phyloP scores from a whole-genome alignment of 1,284 basidiomycete species.

The Tranzscheliella williamsii region DNA sequence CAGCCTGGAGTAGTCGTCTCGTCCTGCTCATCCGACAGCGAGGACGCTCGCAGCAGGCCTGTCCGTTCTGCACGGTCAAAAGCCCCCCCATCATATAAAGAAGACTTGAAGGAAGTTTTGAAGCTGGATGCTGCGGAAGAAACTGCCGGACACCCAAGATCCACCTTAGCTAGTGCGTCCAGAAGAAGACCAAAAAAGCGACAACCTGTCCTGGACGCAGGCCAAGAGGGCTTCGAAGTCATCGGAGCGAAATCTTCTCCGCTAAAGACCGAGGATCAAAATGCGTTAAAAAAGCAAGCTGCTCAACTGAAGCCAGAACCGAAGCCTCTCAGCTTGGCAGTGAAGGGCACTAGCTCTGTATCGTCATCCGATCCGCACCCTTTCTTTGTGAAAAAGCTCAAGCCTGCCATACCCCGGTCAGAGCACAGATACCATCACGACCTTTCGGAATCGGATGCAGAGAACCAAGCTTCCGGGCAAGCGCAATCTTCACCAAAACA shows the following conservation, averaged over 20 bases:
- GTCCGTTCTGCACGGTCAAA: slow-evolving; percentile 13
- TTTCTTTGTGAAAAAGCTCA: slow-evolving; percentile 20
- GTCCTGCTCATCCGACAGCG: neutral
- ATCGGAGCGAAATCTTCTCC: slow-evolving; percentile 6
- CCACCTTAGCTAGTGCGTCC: no score
- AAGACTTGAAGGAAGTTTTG: slow-evolving; percentile 39
- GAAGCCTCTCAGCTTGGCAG: slow-evolving; percentile 23
- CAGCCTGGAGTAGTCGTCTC: neutral
- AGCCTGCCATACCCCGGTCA: no score
- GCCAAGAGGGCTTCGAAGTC: slow-evolving; percentile 11
- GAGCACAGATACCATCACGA: no score
- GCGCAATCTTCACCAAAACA: no score
- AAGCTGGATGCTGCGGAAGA: slow-evolving; percentile 25
- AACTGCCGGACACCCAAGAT: no score
- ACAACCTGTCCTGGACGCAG: neutral
- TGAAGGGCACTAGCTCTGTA: slow-evolving; percentile 10
- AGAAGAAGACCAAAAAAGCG: no score
- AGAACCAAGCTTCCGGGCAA: no score
- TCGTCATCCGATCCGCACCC: slow-evolving; percentile 18
- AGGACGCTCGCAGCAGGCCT: neutral
- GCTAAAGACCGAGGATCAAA: no score
- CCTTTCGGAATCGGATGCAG: no score
- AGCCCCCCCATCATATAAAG: slow-evolving; percentile 22
- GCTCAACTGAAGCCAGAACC: slow-evolving; percentile 1
- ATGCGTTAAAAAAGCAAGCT: neutral